Conservation (phyloP, 257 asterid genomes). For the Ilex aquifolium region DNA sequence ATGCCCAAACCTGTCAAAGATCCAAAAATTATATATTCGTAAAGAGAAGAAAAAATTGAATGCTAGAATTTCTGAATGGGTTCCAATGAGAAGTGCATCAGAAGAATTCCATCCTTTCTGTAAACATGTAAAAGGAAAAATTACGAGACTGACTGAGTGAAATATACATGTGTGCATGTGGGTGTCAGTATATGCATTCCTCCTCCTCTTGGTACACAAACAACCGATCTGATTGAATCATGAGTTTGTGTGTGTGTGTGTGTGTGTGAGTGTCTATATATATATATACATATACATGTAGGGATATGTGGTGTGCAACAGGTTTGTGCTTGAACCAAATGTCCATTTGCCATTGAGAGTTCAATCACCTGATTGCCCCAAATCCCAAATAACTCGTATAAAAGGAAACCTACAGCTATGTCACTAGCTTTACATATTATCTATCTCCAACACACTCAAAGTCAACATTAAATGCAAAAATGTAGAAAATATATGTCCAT, state of each 20-base stretch:
- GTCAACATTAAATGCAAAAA: too few species aligned
- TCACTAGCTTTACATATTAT: neutral
- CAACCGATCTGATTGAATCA: too few species aligned
- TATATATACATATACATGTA: too few species aligned
- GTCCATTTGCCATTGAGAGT: neutral
- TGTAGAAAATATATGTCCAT: neutral
- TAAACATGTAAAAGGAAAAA: neutral
- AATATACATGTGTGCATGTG: too few species aligned
- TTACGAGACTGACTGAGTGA: too few species aligned
- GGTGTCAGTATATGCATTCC: too few species aligned
- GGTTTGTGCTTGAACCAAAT: neutral
- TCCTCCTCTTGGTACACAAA: too few species aligned
- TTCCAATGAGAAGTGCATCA: neutral
- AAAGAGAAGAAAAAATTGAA: neutral
- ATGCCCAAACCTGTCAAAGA: conserved; percentile 2
- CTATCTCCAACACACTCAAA: too few species aligned
- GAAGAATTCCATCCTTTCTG: neutral
- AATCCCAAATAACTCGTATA: neutral
- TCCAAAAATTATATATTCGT: neutral
- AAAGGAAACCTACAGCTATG: neutral
- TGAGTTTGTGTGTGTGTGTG: too few species aligned
- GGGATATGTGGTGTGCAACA: neutral
- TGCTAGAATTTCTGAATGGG: neutral
- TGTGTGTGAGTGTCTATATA: too few species aligned
- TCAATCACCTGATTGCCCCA: neutral